Percentiles rank a stretch among this genome's conserved stretches.
These are phyloP conservation scores for Trametes maxima DNA, from an alignment of 768 basidiomycete species.

Conservation along the genomic window DNA sequence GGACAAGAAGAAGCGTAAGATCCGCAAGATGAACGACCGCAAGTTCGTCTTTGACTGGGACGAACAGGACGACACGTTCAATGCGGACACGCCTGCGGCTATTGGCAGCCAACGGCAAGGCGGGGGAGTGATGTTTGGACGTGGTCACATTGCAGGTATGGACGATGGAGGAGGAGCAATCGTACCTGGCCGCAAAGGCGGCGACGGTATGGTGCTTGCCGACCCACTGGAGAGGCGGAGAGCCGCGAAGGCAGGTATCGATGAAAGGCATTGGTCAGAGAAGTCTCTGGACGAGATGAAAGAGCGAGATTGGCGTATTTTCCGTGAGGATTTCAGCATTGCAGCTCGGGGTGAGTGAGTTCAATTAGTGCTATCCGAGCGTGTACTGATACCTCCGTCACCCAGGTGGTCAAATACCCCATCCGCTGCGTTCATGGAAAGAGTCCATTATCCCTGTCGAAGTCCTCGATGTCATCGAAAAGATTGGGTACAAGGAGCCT, in stretches of 20 bases:
- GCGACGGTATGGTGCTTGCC: constrained; percentile 56
- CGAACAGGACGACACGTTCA: constrained; percentile 90
- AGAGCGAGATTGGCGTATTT: constrained; percentile 98
- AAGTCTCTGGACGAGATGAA: constrained; percentile 92
- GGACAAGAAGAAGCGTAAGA: constrained; percentile 91
- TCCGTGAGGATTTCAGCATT: constrained; percentile 98
- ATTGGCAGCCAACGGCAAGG: constrained; percentile 75
- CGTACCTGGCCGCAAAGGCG: constrained; percentile 39
- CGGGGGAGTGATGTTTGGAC: constrained; percentile 87
- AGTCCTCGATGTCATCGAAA: constrained; percentile 83
- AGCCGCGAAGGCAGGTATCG: constrained; percentile 79
- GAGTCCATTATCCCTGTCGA: constrained; percentile 82
- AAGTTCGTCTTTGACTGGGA: constrained; percentile 99
- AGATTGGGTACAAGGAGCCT: constrained; percentile 96
- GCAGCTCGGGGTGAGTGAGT: constrained; percentile 75
- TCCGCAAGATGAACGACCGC: constrained; percentile 92
- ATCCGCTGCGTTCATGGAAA: constrained; percentile 89
- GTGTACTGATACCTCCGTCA: constrained; percentile 2
- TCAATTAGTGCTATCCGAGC: not conserved
- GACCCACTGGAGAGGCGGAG: constrained; percentile 83
- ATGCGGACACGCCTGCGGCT: constrained; percentile 72
- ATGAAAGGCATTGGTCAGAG: constrained; percentile 98
- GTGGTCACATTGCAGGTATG: constrained; percentile 84
- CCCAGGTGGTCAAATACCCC: constrained; percentile 88
- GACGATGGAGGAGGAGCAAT: constrained; percentile 64